A percentile compares a stretch with the other conserved stretches of the same genome.
These are phyloP conservation scores for Lepidopterella palustris DNA, from an alignment of 495 filamentous ascomycete species.

Conservation along the genomic window DNA sequence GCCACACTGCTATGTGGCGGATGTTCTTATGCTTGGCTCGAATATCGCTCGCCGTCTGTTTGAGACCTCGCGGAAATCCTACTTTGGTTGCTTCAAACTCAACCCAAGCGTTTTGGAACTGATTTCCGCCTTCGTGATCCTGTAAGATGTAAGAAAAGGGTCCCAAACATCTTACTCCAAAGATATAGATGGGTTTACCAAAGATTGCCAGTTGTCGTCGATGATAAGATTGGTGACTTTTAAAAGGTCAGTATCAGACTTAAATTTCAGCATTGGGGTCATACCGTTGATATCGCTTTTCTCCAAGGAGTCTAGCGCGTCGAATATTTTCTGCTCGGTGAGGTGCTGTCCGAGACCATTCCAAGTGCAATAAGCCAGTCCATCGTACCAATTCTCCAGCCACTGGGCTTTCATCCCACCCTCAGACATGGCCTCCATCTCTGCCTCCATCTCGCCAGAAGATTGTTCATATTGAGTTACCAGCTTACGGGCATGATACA, in stretches of 20 bases:
- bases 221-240: constrained; percentile 74
- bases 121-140: constrained; percentile 39
- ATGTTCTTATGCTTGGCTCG: constrained; percentile 65
- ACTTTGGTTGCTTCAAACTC: constrained; percentile 77
- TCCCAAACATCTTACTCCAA: neutral
- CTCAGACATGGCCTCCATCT: constrained; percentile 39
- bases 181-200: constrained; percentile 34
- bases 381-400: constrained; percentile 86
- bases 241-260: neutral
- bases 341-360: constrained; percentile 80
- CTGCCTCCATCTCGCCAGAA: constrained; percentile 30
- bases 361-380: constrained; percentile 81
- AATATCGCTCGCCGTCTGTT: constrained; percentile 59
- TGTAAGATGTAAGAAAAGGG: constrained; percentile 1
- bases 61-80: constrained; percentile 75
- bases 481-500: constrained; percentile 77
- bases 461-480: constrained; percentile 37
- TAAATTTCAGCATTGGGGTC: constrained; percentile 12
- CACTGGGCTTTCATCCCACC: constrained; percentile 58
- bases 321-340: constrained; percentile 69
- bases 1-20: constrained; percentile 87
- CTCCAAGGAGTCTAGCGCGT: constrained; percentile 65
- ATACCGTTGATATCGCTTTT: constrained; percentile 60
- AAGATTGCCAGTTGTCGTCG: constrained; percentile 93
- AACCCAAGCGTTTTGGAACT: constrained; percentile 52